phyloP scores from a whole-genome alignment of 345 rosid species.

The Eucalyptus sp. region DNA sequence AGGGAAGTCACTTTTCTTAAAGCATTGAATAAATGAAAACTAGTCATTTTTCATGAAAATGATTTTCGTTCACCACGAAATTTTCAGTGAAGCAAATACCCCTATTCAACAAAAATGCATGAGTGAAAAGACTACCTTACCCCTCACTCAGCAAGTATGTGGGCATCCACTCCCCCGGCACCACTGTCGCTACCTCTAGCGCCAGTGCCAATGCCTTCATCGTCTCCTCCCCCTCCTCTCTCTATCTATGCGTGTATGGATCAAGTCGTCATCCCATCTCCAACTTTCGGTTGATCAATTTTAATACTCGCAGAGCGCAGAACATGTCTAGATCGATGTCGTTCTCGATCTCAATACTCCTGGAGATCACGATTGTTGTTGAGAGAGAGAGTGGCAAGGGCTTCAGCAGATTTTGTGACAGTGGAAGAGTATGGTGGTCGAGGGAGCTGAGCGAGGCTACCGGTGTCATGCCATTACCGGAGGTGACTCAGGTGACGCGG shows the following conservation, averaged over 20 bases:
- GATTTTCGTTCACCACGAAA: accelerated
- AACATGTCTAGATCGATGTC: background rate
- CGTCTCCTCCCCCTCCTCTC: background rate
- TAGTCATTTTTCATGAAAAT: background rate
- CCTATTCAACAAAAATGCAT: background rate
- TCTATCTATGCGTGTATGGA: background rate
- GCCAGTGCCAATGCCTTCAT: background rate
- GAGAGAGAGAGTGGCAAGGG: background rate
- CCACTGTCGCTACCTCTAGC: accelerated
- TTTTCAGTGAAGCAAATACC: background rate
- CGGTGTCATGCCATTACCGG: background rate
- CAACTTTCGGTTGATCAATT: background rate
- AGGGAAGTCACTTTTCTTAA: background rate
- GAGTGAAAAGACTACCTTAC: background rate
- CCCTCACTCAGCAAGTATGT: background rate
- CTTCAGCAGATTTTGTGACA: background rate
- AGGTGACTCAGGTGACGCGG: background rate
- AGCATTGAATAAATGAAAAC: background rate
- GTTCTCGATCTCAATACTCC: background rate
- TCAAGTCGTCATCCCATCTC: background rate
- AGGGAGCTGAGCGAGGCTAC: background rate
- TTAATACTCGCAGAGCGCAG: background rate
- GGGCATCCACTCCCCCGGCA: background rate
- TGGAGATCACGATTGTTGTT: background rate
- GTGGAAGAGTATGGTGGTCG: background rate